Conservation (phyloP, 2,329 filamentous ascomycete genomes). For the Metarhizium rileyi region DNA sequence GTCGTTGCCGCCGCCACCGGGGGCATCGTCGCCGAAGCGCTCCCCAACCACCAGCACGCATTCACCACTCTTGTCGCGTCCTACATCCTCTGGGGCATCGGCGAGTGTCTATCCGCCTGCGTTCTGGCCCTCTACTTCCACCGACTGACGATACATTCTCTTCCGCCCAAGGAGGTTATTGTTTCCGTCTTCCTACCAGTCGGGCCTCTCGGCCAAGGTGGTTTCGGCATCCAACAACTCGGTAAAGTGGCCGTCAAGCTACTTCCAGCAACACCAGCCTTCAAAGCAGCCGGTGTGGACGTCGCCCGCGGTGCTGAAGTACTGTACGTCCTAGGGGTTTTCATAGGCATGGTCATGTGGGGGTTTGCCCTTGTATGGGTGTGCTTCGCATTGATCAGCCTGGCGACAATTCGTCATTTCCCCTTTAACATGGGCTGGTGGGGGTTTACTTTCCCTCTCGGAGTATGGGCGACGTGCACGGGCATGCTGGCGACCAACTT, state of each 20-base stretch:
- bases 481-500: conserved; percentile 29
- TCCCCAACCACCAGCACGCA: conserved; percentile 44
- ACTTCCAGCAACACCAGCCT: conserved; percentile 29
- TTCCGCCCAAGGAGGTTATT: conserved; percentile 57
- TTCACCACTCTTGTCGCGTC: conserved; percentile 52
- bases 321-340: conserved; percentile 48
- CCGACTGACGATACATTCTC: conserved; percentile 54
- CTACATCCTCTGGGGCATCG: conserved; percentile 61
- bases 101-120: conserved; percentile 46
- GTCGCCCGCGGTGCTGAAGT: conserved; percentile 27
- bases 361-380: conserved; percentile 35
- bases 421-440: conserved; percentile 40
- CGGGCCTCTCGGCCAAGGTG: conserved; percentile 57
- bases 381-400: conserved; percentile 31
- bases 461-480: conserved; percentile 34
- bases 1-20: conserved; percentile 58
- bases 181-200: conserved; percentile 59
- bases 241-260: conserved; percentile 36
- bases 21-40: conserved; percentile 50
- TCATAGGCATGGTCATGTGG: conserved; percentile 33
- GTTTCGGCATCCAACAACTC: conserved; percentile 45
- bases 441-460: conserved; percentile 37
- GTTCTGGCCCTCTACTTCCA: conserved; percentile 62
- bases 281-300: conserved; percentile 31
- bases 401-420: conserved; percentile 28